These are phyloP conservation scores for Cyclotella sp. DNA, from an alignment of 108 stramenopile species.

Conservation along the genomic window DNA sequence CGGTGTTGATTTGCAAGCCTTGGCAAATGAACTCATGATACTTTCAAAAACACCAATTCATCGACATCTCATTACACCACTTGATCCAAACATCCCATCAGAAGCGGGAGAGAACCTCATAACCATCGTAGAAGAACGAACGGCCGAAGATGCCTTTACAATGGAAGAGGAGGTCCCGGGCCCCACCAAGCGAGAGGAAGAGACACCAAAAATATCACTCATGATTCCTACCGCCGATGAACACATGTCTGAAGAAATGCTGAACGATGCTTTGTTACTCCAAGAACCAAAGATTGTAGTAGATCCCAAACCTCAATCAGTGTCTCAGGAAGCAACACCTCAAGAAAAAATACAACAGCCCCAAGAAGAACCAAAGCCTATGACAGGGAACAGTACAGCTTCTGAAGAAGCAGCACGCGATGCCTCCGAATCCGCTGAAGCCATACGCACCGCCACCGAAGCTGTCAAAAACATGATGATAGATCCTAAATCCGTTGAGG, in stretches of 20 bases:
- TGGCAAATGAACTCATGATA: not conserved
- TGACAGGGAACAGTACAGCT: slow-evolving; percentile 18
- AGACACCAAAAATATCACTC: slow-evolving; percentile 51
- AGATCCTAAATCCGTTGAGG: slow-evolving; percentile 78
- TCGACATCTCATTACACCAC: not conserved
- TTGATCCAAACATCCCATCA: not conserved
- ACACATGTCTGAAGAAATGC: slow-evolving; percentile 65
- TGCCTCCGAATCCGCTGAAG: slow-evolving; percentile 63
- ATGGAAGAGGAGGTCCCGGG: not conserved
- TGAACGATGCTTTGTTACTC: slow-evolving; percentile 69
- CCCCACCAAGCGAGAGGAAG: slow-evolving; percentile 18
- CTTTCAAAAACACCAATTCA: not conserved
- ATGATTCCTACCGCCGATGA: slow-evolving; percentile 63
- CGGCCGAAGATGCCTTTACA: not conserved
- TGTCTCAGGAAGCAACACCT: slow-evolving; percentile 16
- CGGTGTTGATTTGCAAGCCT: slow-evolving; percentile 6
- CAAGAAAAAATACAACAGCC: slow-evolving; percentile 11
- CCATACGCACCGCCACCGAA: slow-evolving; percentile 61
- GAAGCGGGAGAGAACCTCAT: not conserved
- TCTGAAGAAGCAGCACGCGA: slow-evolving; percentile 54
- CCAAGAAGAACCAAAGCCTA: not conserved
- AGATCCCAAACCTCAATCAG: not conserved
- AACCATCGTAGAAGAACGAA: slow-evolving; percentile 16
- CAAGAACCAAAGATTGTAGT: slow-evolving; percentile 22
- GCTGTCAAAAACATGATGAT: slow-evolving; percentile 70